Conservation (phyloP, 2,329 filamentous ascomycete genomes). For the Mycosphaerella arachidis region DNA sequence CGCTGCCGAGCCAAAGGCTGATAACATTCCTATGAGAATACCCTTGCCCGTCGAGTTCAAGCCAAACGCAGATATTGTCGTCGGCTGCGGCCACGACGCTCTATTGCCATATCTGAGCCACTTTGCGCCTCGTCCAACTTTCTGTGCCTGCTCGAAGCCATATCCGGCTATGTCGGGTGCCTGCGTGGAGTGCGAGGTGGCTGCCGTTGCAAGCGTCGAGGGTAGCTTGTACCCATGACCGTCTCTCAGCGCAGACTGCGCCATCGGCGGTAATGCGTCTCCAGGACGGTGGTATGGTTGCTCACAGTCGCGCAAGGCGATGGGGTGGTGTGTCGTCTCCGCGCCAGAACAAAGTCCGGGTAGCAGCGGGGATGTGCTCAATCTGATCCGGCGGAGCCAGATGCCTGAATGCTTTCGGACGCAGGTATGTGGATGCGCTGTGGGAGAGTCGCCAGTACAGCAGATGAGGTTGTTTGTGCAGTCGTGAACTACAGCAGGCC, state of each 20-base stretch:
- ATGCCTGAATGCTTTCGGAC: not conserved
- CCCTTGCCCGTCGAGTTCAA: conserved; percentile 55
- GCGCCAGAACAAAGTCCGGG: conserved; percentile 7
- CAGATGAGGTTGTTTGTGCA: not conserved
- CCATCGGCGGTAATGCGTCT: conserved; percentile 20
- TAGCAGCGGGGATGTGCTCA: not conserved
- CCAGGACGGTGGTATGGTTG: conserved; percentile 1
- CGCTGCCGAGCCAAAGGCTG: conserved; percentile 85
- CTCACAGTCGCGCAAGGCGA: conserved; percentile 19
- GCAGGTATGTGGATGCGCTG: not conserved
- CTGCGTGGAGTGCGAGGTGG: conserved; percentile 11
- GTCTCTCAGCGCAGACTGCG: conserved; percentile 24
- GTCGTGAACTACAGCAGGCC: not conserved
- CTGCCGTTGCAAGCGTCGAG: conserved; percentile 17
- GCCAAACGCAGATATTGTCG: conserved; percentile 7
- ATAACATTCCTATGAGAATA: conserved; percentile 90
- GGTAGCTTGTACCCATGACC: conserved; percentile 9
- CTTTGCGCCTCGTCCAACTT: not conserved
- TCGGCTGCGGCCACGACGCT: conserved; percentile 8
- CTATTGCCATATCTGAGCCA: conserved; percentile 9
- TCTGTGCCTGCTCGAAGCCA: conserved; percentile 3
- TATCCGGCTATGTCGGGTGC: conserved; percentile 4
- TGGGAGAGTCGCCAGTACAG: not conserved
- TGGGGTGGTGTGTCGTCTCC: conserved; percentile 5
- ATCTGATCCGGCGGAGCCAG: not conserved